Percentiles rank a stretch among this genome's conserved stretches.
Evolutionary conservation across 768 basidiomycete species (phyloP).

Genomic region (Wakefieldia striispora): DNA sequence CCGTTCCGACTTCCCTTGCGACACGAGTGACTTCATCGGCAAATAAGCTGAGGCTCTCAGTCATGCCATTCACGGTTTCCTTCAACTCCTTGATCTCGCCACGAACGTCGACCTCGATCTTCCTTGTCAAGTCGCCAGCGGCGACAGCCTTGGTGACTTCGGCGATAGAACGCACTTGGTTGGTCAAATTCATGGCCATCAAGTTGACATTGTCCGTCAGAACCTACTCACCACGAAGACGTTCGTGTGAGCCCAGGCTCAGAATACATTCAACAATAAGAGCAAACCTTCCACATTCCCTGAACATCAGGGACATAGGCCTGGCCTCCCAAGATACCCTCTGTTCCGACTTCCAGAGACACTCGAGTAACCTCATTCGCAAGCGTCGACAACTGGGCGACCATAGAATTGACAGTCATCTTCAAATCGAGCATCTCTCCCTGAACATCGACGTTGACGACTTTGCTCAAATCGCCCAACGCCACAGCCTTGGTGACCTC

Average conservation of each 20-base stretch:
- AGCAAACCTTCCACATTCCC: slow-evolving; percentile 86
- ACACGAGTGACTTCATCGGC: slow-evolving; percentile 85
- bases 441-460: slow-evolving; percentile 89
- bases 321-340: slow-evolving; percentile 92
- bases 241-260: slow-evolving; percentile 8
- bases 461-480: slow-evolving; percentile 76
- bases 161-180: slow-evolving; percentile 87
- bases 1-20: slow-evolving; percentile 95
- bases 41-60: slow-evolving; percentile 79
- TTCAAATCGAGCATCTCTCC: slow-evolving; percentile 91
- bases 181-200: slow-evolving; percentile 89
- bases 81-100: slow-evolving; percentile 91
- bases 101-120: slow-evolving; percentile 87
- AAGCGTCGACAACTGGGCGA: slow-evolving; percentile 65
- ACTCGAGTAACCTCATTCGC: slow-evolving; percentile 89
- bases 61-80: slow-evolving; percentile 96
- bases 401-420: slow-evolving; percentile 79
- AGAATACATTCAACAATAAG: not conserved
- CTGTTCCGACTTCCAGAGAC: slow-evolving; percentile 86
- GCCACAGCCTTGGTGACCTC: slow-evolving; percentile 81
- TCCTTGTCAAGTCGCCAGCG: slow-evolving; percentile 88
- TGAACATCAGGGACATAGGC: slow-evolving; percentile 90
- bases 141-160: slow-evolving; percentile 96
- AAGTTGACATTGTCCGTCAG: slow-evolving; percentile 82
- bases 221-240: slow-evolving; percentile 31